Evolutionary conservation across 257 asterid genomes (phyloP).

Genomic region (Salvia hispanica): DNA sequence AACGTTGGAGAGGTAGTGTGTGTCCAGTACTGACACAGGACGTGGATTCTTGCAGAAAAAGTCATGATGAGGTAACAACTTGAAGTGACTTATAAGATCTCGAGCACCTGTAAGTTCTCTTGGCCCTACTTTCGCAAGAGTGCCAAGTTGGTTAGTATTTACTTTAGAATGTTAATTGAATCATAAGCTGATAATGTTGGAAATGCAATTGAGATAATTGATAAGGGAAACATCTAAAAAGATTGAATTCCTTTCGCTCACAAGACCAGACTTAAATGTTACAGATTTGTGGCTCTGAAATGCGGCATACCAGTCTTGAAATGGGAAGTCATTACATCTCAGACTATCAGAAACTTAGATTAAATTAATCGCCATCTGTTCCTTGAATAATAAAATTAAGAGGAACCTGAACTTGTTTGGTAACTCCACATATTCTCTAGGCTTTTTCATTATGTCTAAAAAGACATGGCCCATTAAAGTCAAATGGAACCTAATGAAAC

Average conservation of each 20-base stretch:
- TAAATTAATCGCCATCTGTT: conserved; percentile 1
- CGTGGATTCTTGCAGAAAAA: conserved; percentile 55
- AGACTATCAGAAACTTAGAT: conserved; percentile 6
- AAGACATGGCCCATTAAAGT: background rate
- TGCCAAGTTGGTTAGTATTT: conserved; percentile 1
- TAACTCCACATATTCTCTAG: background rate
- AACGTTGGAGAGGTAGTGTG: conserved; percentile 53
- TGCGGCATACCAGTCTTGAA: conserved; percentile 3
- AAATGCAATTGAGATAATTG: background rate
- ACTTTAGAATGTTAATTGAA: background rate
- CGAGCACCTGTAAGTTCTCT: conserved; percentile 55
- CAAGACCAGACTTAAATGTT: conserved; percentile 10
- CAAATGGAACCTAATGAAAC: conserved; percentile 1
- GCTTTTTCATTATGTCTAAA: background rate
- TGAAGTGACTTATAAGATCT: conserved; percentile 55
- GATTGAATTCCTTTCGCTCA: background rate
- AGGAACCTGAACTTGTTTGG: background rate
- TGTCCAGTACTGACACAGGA: conserved; percentile 45
- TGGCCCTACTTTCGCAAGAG: conserved; percentile 41
- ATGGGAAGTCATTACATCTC: background rate
- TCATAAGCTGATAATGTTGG: conserved; percentile 3
- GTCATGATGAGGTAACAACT: conserved; percentile 49
- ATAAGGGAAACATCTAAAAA: background rate
- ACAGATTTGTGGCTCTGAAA: conserved; percentile 2
- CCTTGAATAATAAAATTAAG: background rate